Evolutionary conservation across 805 yeast species (phyloP).

Genomic region (Candida coquimbonensis): DNA sequence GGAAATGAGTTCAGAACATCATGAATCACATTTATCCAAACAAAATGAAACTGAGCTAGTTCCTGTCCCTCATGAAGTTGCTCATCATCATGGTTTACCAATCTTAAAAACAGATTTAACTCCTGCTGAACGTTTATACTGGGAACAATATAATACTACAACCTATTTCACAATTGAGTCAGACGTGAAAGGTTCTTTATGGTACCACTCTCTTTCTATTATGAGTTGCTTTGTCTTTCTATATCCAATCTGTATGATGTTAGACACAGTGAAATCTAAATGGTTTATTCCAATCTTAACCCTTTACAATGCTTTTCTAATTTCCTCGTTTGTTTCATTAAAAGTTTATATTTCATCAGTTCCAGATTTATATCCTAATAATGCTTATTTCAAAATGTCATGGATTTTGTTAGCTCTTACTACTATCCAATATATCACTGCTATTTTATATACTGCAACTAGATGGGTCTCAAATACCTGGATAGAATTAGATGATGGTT

Average conservation of each 20-base stretch:
- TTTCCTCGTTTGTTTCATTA: conserved; percentile 47
- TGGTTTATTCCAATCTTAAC: conserved; percentile 54
- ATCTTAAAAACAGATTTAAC: conserved; percentile 59
- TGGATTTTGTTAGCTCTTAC: conserved; percentile 49
- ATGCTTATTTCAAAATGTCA: conserved; percentile 64
- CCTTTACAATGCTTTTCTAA: conserved; percentile 37
- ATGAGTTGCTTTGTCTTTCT: conserved; percentile 40
- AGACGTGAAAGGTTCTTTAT: conserved; percentile 44
- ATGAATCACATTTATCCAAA: not conserved
- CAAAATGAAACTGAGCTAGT: conserved; percentile 13
- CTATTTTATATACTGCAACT: conserved; percentile 42
- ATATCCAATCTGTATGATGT: conserved; percentile 63
- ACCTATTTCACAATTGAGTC: conserved; percentile 55
- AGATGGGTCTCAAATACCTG: conserved; percentile 32
- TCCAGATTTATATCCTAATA: conserved; percentile 67
- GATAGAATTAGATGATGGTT: conserved; percentile 9
- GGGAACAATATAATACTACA: conserved; percentile 76
- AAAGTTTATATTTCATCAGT: conserved; percentile 52
- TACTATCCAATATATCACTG: conserved; percentile 46
- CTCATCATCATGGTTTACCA: conserved; percentile 63
- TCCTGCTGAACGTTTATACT: conserved; percentile 66
- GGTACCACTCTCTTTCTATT: conserved; percentile 44
- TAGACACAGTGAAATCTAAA: conserved; percentile 51
- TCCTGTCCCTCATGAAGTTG: conserved; percentile 42
- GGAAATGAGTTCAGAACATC: conserved; percentile 2